Evolutionary conservation across 306 rosid species (phyloP).

Genomic region (Cucumis cinereus): DNA sequence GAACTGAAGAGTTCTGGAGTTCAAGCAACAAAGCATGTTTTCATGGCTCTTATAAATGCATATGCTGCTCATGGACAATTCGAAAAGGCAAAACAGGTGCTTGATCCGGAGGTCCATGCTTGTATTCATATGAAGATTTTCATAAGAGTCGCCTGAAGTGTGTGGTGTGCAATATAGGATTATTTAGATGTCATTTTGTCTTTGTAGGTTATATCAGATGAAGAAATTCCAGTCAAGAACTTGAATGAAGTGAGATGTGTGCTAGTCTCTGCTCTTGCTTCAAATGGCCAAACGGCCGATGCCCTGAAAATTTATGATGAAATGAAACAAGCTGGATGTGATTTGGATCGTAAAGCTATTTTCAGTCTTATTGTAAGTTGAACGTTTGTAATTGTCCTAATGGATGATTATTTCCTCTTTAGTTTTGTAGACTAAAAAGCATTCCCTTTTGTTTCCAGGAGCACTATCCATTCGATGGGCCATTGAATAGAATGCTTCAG

Average conservation of each 20-base stretch:
- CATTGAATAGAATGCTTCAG: slow-evolving; percentile 38
- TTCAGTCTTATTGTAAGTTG: slow-evolving; percentile 55
- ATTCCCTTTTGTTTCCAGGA: slow-evolving; percentile 25
- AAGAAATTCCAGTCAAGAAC: slow-evolving; percentile 27
- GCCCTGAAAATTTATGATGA: slow-evolving; percentile 42
- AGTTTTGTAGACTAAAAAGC: neutral
- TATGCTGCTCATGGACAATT: slow-evolving; percentile 63
- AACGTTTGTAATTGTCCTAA: no score
- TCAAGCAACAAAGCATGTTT: slow-evolving; percentile 35
- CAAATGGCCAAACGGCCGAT: slow-evolving; percentile 45
- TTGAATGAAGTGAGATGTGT: slow-evolving; percentile 54
- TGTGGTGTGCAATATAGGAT: neutral
- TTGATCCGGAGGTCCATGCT: neutral
- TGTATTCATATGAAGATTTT: neutral
- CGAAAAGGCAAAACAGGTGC: slow-evolving; percentile 87
- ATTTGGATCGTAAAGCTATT: slow-evolving; percentile 59
- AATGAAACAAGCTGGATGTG: slow-evolving; percentile 48
- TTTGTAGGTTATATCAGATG: slow-evolving; percentile 43
- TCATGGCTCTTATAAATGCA: slow-evolving; percentile 60
- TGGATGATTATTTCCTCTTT: neutral
- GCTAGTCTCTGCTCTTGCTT: slow-evolving; percentile 68
- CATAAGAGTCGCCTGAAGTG: neutral
- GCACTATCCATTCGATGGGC: slow-evolving; percentile 35
- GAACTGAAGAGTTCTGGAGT: slow-evolving; percentile 32
- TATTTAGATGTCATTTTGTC: neutral